A percentile compares a stretch with the other conserved stretches of the same genome.
These are phyloP conservation scores for Sugiyamaella floridensis DNA, from an alignment of 805 yeast species.

Conservation along the genomic window DNA sequence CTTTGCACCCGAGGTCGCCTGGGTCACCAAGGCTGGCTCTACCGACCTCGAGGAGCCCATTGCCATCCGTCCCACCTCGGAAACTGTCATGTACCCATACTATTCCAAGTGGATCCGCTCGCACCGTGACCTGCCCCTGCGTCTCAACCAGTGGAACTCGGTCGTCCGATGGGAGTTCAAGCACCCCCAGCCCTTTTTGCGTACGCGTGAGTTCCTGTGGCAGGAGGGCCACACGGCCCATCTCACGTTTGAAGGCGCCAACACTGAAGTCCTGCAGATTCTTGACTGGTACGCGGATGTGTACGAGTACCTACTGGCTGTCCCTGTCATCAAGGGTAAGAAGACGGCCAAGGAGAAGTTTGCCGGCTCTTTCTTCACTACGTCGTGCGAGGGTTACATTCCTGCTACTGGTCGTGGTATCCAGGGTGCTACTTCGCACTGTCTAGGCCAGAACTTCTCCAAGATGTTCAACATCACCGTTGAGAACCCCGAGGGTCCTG, in stretches of 20 bases:
- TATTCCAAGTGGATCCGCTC: constrained; percentile 98
- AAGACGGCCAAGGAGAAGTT: constrained; percentile 97
- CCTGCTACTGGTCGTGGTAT: constrained; percentile 99
- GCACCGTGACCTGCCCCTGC: constrained; percentile 94
- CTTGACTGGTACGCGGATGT: constrained; percentile 78
- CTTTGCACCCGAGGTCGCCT: constrained; percentile 99
- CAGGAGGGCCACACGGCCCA: constrained; percentile 99
- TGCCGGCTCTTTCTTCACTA: constrained; percentile 95
- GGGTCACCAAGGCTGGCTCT: constrained; percentile 96
- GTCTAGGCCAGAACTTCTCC: constrained; percentile 95
- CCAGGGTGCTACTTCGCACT: constrained; percentile 98
- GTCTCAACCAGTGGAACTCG: constrained; percentile 98
- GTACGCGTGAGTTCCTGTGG: constrained; percentile 99
- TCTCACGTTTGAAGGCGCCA: constrained; percentile 74
- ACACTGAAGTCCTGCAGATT: constrained; percentile 75
- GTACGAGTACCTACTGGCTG: constrained; percentile 90
- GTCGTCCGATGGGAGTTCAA: constrained; percentile 99
- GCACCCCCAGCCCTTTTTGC: constrained; percentile 97
- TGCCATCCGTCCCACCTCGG: constrained; percentile 98
- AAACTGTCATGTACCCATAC: constrained; percentile 99
- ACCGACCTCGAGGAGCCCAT: constrained; percentile 96
- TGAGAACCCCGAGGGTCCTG: constrained; percentile 87
- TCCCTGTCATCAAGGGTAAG: constrained; percentile 90
- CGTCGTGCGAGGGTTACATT: constrained; percentile 93
- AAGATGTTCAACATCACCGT: constrained; percentile 96